A percentile compares a stretch with the other conserved stretches of the same genome.
Conservation (phyloP, 2,329 filamentous ascomycete species). For the Diaporthe sp. region DNA sequence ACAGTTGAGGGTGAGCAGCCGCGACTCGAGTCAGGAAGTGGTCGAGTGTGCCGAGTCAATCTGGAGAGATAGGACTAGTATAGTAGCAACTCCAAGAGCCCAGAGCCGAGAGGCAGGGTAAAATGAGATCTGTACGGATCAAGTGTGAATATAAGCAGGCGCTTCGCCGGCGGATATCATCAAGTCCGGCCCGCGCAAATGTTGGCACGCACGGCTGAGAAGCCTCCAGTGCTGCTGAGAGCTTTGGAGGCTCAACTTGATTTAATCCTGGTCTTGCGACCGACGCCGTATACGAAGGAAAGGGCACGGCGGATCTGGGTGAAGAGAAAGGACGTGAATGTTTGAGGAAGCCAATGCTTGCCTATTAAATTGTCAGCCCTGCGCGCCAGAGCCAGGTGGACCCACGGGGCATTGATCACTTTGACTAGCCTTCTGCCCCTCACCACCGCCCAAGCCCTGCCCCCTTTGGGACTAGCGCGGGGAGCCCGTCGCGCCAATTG, state of each 20-base stretch:
- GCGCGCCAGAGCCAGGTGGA: slow-evolving; percentile 11
- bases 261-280: not conserved
- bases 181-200: slow-evolving; percentile 7
- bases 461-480: slow-evolving; percentile 33
- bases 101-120: slow-evolving; percentile 11
- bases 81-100: slow-evolving; percentile 21
- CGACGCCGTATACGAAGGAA: not conserved
- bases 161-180: slow-evolving; percentile 1
- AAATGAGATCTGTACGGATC: slow-evolving; percentile 26
- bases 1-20: slow-evolving; percentile 11
- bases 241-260: not conserved
- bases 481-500: slow-evolving; percentile 9
- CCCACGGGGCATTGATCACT: slow-evolving; percentile 12
- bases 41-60: slow-evolving; percentile 19
- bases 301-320: not conserved
- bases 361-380: slow-evolving; percentile 37
- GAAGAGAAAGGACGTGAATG: slow-evolving; percentile 26
- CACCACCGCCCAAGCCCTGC: slow-evolving; percentile 35
- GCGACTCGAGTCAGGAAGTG: slow-evolving; percentile 26
- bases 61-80: slow-evolving; percentile 22
- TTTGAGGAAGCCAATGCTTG: slow-evolving; percentile 39
- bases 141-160: slow-evolving; percentile 6
- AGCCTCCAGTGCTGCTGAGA: not conserved
- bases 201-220: not conserved
- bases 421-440: slow-evolving; percentile 37